A percentile compares a stretch with the other conserved stretches of the same genome.
Conservation (phyloP, 2,329 filamentous ascomycete genomes). For the Apiospora aurea region DNA sequence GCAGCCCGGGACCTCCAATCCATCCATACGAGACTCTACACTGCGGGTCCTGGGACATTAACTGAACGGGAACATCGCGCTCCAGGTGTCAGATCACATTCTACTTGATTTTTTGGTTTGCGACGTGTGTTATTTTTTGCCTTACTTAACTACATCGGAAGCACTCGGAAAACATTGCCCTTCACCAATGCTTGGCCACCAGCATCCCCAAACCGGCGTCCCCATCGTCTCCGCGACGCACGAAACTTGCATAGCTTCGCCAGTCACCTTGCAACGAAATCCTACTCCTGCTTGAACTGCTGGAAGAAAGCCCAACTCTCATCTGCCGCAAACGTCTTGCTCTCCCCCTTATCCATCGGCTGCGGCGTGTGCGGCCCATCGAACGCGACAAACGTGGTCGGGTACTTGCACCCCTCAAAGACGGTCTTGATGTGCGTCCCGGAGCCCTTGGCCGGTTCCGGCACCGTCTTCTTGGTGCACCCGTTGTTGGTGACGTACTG, state of each 20-base stretch:
- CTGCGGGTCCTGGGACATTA: too few species aligned
- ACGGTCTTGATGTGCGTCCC: not conserved
- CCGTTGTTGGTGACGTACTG: conserved; percentile 19
- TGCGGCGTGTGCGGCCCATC: conserved; percentile 28
- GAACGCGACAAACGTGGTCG: not conserved
- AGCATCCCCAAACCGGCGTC: too few species aligned
- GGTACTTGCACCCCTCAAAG: conserved; percentile 1
- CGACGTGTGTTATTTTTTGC: too few species aligned
- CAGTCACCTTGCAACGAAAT: not conserved
- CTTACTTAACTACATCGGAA: not conserved
- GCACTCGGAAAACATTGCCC: not conserved
- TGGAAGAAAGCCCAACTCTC: conserved; percentile 45
- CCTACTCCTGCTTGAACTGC: conserved; percentile 30
- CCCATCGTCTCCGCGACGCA: not conserved
- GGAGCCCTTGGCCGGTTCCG: not conserved
- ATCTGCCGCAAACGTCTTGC: conserved; percentile 32
- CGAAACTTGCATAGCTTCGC: too few species aligned
- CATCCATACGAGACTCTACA: not conserved
- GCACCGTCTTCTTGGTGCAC: not conserved
- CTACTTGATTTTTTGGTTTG: not conserved
- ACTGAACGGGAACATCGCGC: not conserved
- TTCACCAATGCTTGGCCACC: not conserved
- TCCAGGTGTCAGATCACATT: not conserved
- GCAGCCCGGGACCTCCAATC: not conserved
- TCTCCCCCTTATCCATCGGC: conserved; percentile 32